These are phyloP conservation scores for Lentinula detonsa DNA, from an alignment of 768 basidiomycete genomes.

Conservation along the genomic window DNA sequence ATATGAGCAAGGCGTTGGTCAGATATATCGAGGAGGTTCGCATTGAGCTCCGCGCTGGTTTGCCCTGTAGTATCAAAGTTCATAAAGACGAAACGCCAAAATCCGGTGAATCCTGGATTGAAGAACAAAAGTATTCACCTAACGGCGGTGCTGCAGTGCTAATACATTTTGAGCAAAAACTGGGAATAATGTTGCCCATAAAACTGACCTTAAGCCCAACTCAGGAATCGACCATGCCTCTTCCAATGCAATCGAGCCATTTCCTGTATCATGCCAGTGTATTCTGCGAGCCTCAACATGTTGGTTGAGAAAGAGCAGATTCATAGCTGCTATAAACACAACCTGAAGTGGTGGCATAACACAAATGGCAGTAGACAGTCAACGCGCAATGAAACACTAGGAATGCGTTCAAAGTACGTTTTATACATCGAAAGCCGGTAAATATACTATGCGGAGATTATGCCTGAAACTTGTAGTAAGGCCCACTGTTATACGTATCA, in stretches of 20 bases:
- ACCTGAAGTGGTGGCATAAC: background rate
- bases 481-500: too few relatives aligned
- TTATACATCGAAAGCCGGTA: background rate
- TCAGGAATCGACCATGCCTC: slow-evolving; percentile 4
- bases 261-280: slow-evolving; percentile 1
- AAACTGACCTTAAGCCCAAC: background rate
- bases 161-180: too few relatives aligned
- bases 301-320: background rate
- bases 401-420: background rate
- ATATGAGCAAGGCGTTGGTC: slow-evolving; percentile 4
- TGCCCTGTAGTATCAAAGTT: background rate
- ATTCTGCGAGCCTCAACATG: background rate
- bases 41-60: background rate
- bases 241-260: slow-evolving; percentile 1
- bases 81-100: background rate
- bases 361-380: background rate
- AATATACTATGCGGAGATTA: background rate
- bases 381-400: background rate
- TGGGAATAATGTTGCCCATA: too few relatives aligned
- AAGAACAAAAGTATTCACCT: background rate
- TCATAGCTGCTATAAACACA: background rate
- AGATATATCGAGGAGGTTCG: slow-evolving; percentile 1
- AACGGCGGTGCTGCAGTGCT: background rate
- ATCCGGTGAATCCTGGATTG: background rate
- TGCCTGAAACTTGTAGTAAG: too few relatives aligned